A percentile compares a stretch with the other conserved stretches of the same genome.
phyloP scores from a whole-genome alignment of 495 filamentous ascomycete genomes.

The Hamigera avellanea region DNA sequence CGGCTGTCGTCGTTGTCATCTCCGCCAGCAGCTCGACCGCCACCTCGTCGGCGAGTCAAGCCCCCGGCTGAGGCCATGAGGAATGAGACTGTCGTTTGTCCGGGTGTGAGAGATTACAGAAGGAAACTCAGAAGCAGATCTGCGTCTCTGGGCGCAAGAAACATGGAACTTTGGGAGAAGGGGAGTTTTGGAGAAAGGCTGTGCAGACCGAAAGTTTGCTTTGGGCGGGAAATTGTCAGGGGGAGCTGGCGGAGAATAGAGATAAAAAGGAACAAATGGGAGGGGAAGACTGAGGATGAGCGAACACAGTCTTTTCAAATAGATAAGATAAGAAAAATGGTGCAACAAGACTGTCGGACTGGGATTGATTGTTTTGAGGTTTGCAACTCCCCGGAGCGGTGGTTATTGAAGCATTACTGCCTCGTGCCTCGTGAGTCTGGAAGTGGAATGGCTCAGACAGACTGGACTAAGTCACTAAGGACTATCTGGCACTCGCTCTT shows the following conservation, averaged over 20 bases:
- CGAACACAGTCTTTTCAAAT: too few relatives aligned
- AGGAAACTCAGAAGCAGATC: constrained; percentile 8
- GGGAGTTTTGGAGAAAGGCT: background rate
- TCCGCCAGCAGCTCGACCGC: constrained; percentile 44
- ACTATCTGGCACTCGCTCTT: too few relatives aligned
- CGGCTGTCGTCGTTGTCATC: constrained; percentile 53
- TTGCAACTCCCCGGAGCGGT: too few relatives aligned
- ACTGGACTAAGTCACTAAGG: too few relatives aligned
- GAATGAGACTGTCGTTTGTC: constrained; percentile 3
- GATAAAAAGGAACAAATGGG: constrained; percentile 1
- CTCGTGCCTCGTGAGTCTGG: too few relatives aligned
- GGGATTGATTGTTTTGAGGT: too few relatives aligned
- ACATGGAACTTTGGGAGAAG: constrained; percentile 7
- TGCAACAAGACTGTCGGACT: too few relatives aligned
- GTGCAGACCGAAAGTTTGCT: constrained; percentile 4
- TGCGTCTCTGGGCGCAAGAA: constrained; percentile 19
- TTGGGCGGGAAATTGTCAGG: constrained; percentile 12
- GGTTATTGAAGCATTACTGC: too few relatives aligned
- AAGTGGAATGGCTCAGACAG: too few relatives aligned
- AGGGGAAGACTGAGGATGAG: constrained; percentile 5
- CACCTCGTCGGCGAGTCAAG: constrained; percentile 67
- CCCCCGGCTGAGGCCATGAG: constrained; percentile 57
- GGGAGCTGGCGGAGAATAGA: constrained; percentile 1
- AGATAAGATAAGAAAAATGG: too few relatives aligned
- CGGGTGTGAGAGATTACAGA: background rate